Base-by-base conservation (phyloP, 768 basidiomycete species). In the Amanita polypyramis region DNA sequence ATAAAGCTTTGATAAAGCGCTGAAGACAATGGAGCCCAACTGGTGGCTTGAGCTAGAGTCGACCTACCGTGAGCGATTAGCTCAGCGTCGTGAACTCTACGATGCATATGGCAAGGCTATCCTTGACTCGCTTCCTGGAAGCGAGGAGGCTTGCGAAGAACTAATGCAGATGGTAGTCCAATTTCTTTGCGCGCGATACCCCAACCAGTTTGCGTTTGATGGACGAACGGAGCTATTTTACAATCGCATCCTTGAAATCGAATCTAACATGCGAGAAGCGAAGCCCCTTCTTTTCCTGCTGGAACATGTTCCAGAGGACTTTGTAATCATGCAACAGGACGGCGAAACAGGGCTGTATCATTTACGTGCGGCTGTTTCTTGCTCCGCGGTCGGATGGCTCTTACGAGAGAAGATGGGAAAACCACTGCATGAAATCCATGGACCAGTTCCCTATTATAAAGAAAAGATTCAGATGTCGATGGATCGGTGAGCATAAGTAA, bases 1-100 rank as follows among this genome's bases (percentile, higher is more conserved):
- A 27, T 32, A 37, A 14, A n/a, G 1, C 12, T 29, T n/a, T 17
- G 14, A 39, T 42, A 4, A 43, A 73, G 76, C 74, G 25, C 54
- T 77, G 20, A 68, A 67, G 59, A 65, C 60, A 37, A 62, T 77
- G 53, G 75, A 77, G 42, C 69, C 72, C 3, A 73, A 77, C 52
- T 76, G 68, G 60, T 77, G 74, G 74, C 59, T 78, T n/a, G 76
- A 78, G 49, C 65, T 78, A 12, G 75, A 77, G 52, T 73, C 71
- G 4, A 73, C 74, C 0, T 77, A 77, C 55, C 58, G 60, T 0
- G 60, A 65, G 39, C 66, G 72, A 29, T 64, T 77, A 29, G 52
- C 58, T 2, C 69, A 76, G 36, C 64, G 75, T 30, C 66, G 65
- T 50, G 51, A 58, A 21, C 61, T 76, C 7, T 66, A 70, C 47